phyloP scores from a whole-genome alignment of 108 stramenopile genomes.

The Nitzschia sp. region DNA sequence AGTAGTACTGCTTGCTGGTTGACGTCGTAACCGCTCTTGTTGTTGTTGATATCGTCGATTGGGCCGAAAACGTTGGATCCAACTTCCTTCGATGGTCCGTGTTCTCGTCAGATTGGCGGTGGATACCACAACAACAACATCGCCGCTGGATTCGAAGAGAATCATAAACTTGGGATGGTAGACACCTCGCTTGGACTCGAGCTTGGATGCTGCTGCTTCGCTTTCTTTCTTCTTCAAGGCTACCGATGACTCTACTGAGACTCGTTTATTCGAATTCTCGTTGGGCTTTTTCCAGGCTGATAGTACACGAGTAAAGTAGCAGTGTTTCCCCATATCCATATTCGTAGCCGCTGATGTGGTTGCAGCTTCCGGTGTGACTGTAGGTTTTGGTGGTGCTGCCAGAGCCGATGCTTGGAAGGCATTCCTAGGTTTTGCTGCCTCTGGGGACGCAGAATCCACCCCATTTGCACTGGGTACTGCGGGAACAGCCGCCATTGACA shows the following conservation, averaged over 20 bases:
- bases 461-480: no score
- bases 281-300: constrained; percentile 5
- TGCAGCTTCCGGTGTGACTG: neutral
- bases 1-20: neutral
- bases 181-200: constrained; percentile 51
- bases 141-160: constrained; percentile 69
- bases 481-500: no score
- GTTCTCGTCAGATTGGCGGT: constrained; percentile 68
- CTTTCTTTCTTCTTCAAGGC: no score
- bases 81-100: constrained; percentile 63
- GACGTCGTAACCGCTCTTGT: neutral
- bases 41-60: neutral
- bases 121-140: constrained; percentile 70
- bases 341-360: neutral
- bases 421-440: no score
- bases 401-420: no score
- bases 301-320: neutral
- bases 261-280: neutral
- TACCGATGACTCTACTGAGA: constrained; percentile 18
- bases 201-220: constrained; percentile 6
- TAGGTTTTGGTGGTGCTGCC: neutral
- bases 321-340: neutral
- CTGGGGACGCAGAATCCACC: no score
- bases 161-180: constrained; percentile 87
- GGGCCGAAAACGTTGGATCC: constrained; percentile 76